Base-by-base conservation (phyloP, 2,329 filamentous ascomycete species). In the Cercospora zeae-maydis region DNA sequence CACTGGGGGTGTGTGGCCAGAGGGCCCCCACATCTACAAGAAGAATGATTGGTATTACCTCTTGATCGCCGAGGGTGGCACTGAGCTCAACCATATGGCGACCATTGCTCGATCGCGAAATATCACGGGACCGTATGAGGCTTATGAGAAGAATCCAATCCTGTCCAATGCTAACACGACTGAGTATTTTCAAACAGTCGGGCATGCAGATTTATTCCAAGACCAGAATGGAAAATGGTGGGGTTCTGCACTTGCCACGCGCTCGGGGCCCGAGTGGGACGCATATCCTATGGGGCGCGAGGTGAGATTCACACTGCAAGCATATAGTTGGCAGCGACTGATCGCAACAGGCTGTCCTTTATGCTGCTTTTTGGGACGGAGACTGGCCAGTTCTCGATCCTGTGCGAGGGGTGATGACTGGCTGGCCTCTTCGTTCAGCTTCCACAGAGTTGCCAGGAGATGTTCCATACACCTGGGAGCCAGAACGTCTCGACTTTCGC, bases 161-260 rank as follows among this genome's bases (percentile, higher is more conserved):
- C 53, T 71, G 13, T 72, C 68, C 0, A 69, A 69, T 19, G 61
- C 63, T 19, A 71, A 70, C 33, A 74, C 69, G 4, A 67, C 59
- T 3, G 61, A 69, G 30, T 72, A 75, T 75, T 76, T 70, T 61
- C 83, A 86, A 66, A 82, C 82, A 1, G 79, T 84, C 0, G 84
- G 84, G 0, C 84, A 86, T 58, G 80, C 82, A 0, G 84, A 86
- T 64, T 64, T 86, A 1, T 85, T 86, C 63, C 79, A 83, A 53
- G 84, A 86, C 62, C 65, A 66, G 0, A 36, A 66, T 0, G 82
- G 80, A 0, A 78, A 81, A 31, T 86, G 84, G 84, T 85, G 82
- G 83, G 80, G 77, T 0, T 74, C 81, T 4, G 77, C 78, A 1
- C 72, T 86, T 1, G 75, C 79, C 0, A 81, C 79, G 0, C 75